Conservation (phyloP, 2,329 filamentous ascomycete genomes). For the Cladosporium phlei region DNA sequence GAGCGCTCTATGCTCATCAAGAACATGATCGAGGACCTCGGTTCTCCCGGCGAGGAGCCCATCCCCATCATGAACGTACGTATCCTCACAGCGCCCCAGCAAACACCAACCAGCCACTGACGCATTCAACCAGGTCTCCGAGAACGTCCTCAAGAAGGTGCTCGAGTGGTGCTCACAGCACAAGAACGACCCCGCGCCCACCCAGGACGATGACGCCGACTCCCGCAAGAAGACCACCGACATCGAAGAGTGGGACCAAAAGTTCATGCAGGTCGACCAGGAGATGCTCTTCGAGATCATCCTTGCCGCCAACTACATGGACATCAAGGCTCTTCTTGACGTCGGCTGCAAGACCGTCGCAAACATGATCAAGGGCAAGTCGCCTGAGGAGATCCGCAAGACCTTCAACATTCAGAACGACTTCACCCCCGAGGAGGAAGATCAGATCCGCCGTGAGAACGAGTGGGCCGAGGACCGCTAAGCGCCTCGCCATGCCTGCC, state of each 20-base stretch:
- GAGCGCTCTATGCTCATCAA: constrained; percentile 94
- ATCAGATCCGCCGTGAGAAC: constrained; percentile 68
- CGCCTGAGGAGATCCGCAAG: constrained; percentile 97
- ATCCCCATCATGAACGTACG: constrained; percentile 79
- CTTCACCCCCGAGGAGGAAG: constrained; percentile 97
- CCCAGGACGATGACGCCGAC: constrained; percentile 84
- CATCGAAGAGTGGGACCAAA: constrained; percentile 99
- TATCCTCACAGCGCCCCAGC: constrained; percentile 9
- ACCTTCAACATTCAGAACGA: constrained; percentile 99
- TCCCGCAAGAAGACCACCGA: constrained; percentile 97
- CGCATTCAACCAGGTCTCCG: constrained; percentile 60
- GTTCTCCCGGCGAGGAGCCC: constrained; percentile 57
- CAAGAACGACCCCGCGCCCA: constrained; percentile 76
- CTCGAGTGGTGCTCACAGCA: constrained; percentile 98
- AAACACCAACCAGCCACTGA: constrained; percentile 27
- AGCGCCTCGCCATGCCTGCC: background rate
- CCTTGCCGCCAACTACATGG: constrained; percentile 94
- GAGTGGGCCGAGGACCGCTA: constrained; percentile 45
- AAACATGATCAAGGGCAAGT: constrained; percentile 99
- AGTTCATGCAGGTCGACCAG: constrained; percentile 99
- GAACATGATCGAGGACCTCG: constrained; percentile 95
- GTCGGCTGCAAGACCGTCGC: constrained; percentile 99
- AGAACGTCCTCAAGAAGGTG: constrained; percentile 89
- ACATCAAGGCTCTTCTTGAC: constrained; percentile 96
- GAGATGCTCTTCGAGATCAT: constrained; percentile 99